A percentile compares a stretch with the other conserved stretches of the same genome.
These are phyloP conservation scores for Cladophialophora yegresii DNA, from an alignment of 2,329 filamentous ascomycete genomes.

Conservation along the genomic window DNA sequence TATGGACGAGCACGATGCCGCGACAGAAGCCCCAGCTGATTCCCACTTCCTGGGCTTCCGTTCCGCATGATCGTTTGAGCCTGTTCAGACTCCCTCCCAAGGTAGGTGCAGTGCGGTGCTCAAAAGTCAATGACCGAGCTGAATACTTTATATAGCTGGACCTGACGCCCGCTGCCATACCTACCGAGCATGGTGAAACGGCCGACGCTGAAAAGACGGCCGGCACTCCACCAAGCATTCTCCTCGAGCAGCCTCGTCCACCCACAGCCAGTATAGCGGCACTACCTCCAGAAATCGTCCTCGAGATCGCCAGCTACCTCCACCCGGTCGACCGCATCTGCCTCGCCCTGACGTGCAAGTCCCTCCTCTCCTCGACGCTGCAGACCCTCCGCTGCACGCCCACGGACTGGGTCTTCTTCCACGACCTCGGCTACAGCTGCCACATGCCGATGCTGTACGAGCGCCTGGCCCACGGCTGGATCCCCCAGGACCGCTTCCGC, in stretches of 20 bases:
- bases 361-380: slow-evolving; percentile 21
- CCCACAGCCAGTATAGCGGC: neutral
- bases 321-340: slow-evolving; percentile 35
- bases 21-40: slow-evolving; percentile 10
- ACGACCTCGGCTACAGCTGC: slow-evolving; percentile 20
- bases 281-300: slow-evolving; percentile 32
- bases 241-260: neutral
- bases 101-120: slow-evolving; percentile 12
- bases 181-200: neutral
- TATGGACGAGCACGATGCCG: slow-evolving; percentile 4
- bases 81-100: slow-evolving; percentile 20
- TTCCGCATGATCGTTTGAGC: slow-evolving; percentile 4
- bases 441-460: slow-evolving; percentile 26
- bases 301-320: slow-evolving; percentile 32
- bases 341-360: slow-evolving; percentile 36
- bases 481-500: slow-evolving; percentile 31
- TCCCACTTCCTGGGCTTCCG: neutral
- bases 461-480: slow-evolving; percentile 35
- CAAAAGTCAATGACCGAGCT: neutral
- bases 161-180: neutral
- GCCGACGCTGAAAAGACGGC: neutral
- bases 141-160: slow-evolving; percentile 2
- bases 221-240: neutral
- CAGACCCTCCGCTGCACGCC: slow-evolving; percentile 24
- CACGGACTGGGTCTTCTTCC: slow-evolving; percentile 21